A percentile compares a stretch with the other conserved stretches of the same genome.
Evolutionary conservation across 2,329 filamentous ascomycete species (phyloP).

Genomic region (Amphichorda felina): DNA sequence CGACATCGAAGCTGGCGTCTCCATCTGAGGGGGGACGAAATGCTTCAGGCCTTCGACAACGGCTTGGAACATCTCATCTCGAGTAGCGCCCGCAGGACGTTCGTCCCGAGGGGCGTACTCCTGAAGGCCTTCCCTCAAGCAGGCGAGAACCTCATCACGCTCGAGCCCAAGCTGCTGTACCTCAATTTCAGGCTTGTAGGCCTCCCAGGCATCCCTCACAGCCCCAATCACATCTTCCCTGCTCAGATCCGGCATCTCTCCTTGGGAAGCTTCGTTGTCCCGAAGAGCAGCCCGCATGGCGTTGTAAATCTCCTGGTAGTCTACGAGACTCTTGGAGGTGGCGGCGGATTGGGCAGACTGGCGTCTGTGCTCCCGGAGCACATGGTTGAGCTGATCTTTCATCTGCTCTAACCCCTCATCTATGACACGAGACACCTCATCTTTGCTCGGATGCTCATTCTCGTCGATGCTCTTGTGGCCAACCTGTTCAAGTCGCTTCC

Average conservation of each 20-base stretch:
- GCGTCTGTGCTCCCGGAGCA: conserved; percentile 64
- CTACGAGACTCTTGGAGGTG: conserved; percentile 48
- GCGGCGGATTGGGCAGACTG: conserved; percentile 53
- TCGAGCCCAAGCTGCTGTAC: conserved; percentile 84
- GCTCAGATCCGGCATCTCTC: conserved; percentile 36
- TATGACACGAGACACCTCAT: conserved; percentile 66
- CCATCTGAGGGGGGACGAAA: conserved; percentile 62
- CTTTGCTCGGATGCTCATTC: conserved; percentile 41
- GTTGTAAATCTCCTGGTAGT: conserved; percentile 78
- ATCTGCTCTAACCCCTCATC: conserved; percentile 72
- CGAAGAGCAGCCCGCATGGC: conserved; percentile 66
- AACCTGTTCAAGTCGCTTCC: conserved; percentile 69
- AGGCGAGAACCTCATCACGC: conserved; percentile 78
- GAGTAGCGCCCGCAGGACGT: conserved; percentile 49
- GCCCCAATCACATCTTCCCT: conserved; percentile 79
- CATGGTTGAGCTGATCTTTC: conserved; percentile 70
- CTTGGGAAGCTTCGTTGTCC: conserved; percentile 39
- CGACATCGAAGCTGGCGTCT: conserved; percentile 57
- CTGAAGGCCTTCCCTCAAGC: conserved; percentile 74
- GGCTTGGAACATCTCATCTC: conserved; percentile 75
- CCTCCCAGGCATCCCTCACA: conserved; percentile 84
- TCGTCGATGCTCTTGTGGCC: conserved; percentile 27
- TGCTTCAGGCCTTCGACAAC: conserved; percentile 79
- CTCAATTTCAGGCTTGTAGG: conserved; percentile 87
- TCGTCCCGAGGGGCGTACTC: conserved; percentile 53